A percentile compares a stretch with the other conserved stretches of the same genome.
Conservation (phyloP, 2,329 filamentous ascomycete species). For the Trichophyton rubrum region DNA sequence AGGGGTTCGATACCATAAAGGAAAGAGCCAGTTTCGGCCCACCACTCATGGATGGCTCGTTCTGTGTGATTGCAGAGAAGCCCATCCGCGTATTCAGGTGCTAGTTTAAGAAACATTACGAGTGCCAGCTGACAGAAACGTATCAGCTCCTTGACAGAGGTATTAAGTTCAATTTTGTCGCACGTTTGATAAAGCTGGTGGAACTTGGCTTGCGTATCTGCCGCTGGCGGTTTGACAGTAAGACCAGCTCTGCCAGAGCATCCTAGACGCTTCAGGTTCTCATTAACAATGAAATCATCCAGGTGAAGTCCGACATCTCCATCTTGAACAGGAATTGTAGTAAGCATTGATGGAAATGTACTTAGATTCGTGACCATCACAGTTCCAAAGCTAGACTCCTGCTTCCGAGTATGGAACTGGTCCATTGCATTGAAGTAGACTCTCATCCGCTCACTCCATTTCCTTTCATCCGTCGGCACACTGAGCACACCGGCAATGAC, state of each 20-base stretch:
- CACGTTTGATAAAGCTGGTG: conserved; percentile 79
- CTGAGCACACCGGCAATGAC: conserved; percentile 70
- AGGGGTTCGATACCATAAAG: conserved; percentile 77
- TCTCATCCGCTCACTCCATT: conserved; percentile 67
- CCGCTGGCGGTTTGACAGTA: conserved; percentile 62
- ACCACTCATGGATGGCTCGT: conserved; percentile 83
- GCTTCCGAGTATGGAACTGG: conserved; percentile 71
- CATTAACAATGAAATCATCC: conserved; percentile 82
- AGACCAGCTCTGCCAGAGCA: conserved; percentile 84
- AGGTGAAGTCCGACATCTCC: conserved; percentile 72
- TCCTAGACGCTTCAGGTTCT: conserved; percentile 79
- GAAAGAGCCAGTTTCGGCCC: conserved; percentile 87
- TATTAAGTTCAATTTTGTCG: conserved; percentile 64
- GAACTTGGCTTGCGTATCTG: conserved; percentile 81
- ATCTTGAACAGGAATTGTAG: conserved; percentile 78
- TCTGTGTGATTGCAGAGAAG: conserved; percentile 89
- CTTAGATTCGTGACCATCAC: conserved; percentile 91
- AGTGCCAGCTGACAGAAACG: conserved; percentile 84
- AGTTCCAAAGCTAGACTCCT: conserved; percentile 68
- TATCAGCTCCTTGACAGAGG: conserved; percentile 74
- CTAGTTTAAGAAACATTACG: conserved; percentile 73
- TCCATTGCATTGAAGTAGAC: conserved; percentile 78
- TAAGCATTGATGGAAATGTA: conserved; percentile 80
- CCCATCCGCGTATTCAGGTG: conserved; percentile 82
- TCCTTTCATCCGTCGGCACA: conserved; percentile 64